Evolutionary conservation across 1,284 basidiomycete genomes (phyloP), one percentile per base, ranked within the genome.

Genomic region (Ustilago bromivora): DNA sequence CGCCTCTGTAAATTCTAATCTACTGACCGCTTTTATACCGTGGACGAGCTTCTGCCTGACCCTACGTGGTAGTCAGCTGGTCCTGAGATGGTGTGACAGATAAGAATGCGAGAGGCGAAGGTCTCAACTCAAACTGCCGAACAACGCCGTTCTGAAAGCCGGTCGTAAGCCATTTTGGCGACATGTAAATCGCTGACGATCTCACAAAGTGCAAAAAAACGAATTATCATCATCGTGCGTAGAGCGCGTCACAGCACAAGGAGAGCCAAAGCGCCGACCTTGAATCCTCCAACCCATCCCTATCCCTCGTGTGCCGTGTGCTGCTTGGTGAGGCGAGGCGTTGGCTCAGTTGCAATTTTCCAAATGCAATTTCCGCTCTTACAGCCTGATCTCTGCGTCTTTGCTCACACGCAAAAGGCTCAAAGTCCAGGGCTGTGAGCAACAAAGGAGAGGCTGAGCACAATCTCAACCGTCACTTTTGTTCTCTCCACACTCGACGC

Each of bases 71-170:
- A 36, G 41, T 35, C 11, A 31, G 28, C 31, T 32, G n/a, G 13
- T 41, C 51, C n/a, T 49, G 15, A 35, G 40, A 31, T 59, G 40
- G 41, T 23, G 47, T 59, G 55, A 38, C 32, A 28, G 23, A 56
- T 12, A n/a, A 31, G 54, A 32, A 32, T 40, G 28, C 36, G 53
- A 51, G 51, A 41, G 43, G 58, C 46, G 23, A 13, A 23, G 28
- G 49, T 12, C 31, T 12, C 31, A 12, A 31, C 4, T 51, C 28
- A 31, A 17, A 32, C 55, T 36, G 51, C 61, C 66, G 56, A 71
- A 35, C 56, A 71, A 65, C 59, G 55, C 69, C 69, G 69, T 51
- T 59, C 57, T 66, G 63, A 52, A 71, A 31, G 69, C 63, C 63
- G 66, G 38, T 34, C 35, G 2, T 13, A 4, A 7, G 2, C 31